These are phyloP conservation scores for Punctularia strigosozonata DNA, from an alignment of 768 basidiomycete species.

Conservation along the genomic window DNA sequence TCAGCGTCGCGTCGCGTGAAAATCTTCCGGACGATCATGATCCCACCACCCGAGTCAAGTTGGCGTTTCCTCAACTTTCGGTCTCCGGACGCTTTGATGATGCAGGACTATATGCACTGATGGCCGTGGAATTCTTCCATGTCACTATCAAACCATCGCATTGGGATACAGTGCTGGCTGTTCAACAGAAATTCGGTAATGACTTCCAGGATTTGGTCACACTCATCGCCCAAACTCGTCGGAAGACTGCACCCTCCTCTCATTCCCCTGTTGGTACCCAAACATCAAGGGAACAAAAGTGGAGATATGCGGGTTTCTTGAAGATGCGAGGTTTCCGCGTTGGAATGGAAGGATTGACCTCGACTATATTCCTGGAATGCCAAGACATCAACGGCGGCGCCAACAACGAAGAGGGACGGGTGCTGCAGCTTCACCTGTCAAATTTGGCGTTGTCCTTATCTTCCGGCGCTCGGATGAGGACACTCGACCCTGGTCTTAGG, in stretches of 20 bases:
- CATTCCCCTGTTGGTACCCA: no score
- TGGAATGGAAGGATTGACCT: constrained; percentile 63
- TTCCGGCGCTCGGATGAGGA: constrained; percentile 19
- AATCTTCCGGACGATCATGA: constrained; percentile 16
- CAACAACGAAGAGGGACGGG: constrained; percentile 29
- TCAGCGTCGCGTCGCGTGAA: constrained; percentile 42
- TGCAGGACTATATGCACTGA: constrained; percentile 36
- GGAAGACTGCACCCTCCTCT: constrained; percentile 11
- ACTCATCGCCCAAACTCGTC: constrained; percentile 51
- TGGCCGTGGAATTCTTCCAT: constrained; percentile 56
- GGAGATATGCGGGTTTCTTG: constrained; percentile 37
- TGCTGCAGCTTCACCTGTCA: constrained; percentile 61
- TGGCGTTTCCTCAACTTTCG: constrained; percentile 55
- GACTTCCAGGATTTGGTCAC: constrained; percentile 75
- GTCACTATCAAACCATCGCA: constrained; percentile 70
- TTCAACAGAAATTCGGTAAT: constrained; percentile 84
- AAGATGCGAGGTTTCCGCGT: constrained; percentile 76
- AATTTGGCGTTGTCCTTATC: constrained; percentile 80
- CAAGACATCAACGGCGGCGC: constrained; percentile 58
- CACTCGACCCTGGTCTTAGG: constrained; percentile 36
- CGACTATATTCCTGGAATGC: constrained; percentile 66
- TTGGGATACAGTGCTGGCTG: constrained; percentile 72
- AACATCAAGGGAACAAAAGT: no score
- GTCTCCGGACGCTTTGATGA: constrained; percentile 48
- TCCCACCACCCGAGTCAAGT: constrained; percentile 40